Evolutionary conservation across 352 stramenopile species (phyloP), one percentile per base, ranked within the genome.

Genomic region (Phytophthora sojae): DNA sequence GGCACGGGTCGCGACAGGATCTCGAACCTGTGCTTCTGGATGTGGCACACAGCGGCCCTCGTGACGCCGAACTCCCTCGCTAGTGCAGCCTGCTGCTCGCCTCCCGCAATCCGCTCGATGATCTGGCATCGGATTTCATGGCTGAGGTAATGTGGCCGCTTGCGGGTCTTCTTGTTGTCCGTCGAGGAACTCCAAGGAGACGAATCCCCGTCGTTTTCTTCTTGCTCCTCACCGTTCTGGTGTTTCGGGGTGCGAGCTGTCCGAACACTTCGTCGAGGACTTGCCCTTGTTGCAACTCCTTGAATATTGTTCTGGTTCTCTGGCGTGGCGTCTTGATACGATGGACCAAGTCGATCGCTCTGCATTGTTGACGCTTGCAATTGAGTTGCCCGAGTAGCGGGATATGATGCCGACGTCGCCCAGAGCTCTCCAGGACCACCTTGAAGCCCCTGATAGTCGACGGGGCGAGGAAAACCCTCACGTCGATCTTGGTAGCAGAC

Each of bases 41-140:
- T 62, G 39, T 62, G 56, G 23, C 56, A 42, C 21, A 62, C 56
- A 9, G 56, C 56, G 9, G 56, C 56, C 8, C 37, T 44, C 15
- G 56, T 62, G 35, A 53, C 56, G 11, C 25, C 25, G 21, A 42
- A 54, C 15, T 62, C 56, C 42, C 21, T 8, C 9, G 56, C 56
- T 15, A 62, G 56, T 39, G 23, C 25, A 2, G 56, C 42, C 15
- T 62, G 56, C 14, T 62, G 56, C 56, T 53, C 39, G 8, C 56
- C 56, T 4, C 21, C 56, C 44, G 19, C 25, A 6, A 62, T 62
- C 9, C 37, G 23, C 42, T 62, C 21, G 8, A 62, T 62, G 23
- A 62, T 62, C 15, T 23, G 12, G 19, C 56, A 62, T 1, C 56
- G 54, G 6, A 37, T 15, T 39, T 62, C 19, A 44, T 53, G 56